Percentiles rank a stretch among this genome's conserved stretches.
These are phyloP conservation scores for Leishmania mexicana DNA, from an alignment of 208 protist genomes.

Conservation along the genomic window DNA sequence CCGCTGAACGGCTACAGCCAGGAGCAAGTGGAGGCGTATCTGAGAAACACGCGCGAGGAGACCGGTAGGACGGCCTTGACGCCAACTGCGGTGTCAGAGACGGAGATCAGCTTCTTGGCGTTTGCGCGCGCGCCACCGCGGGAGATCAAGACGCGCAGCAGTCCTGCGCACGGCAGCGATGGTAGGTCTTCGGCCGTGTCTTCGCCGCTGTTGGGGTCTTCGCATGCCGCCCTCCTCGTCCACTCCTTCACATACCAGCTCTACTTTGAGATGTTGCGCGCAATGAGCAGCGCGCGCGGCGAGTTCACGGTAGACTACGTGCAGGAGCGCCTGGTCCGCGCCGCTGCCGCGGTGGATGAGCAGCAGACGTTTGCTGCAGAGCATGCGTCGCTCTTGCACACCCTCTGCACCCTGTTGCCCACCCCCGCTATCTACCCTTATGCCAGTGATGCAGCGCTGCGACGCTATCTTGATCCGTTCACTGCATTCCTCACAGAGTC, in stretches of 20 bases:
- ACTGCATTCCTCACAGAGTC: slow-evolving; percentile 50
- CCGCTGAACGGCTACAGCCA: slow-evolving; percentile 44
- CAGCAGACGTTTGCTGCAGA: slow-evolving; percentile 43
- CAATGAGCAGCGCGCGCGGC: slow-evolving; percentile 61
- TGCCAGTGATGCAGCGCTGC: slow-evolving; percentile 64
- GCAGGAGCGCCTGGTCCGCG: slow-evolving; percentile 41
- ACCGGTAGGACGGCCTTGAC: not conserved
- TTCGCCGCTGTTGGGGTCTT: slow-evolving; percentile 1
- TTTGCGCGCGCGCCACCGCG: slow-evolving; percentile 25
- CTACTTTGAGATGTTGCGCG: slow-evolving; percentile 58
- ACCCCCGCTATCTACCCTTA: slow-evolving; percentile 81
- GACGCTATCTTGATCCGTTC: slow-evolving; percentile 51
- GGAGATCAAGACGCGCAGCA: not conserved
- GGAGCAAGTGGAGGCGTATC: slow-evolving; percentile 37
- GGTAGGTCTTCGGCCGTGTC: not conserved
- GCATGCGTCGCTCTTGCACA: slow-evolving; percentile 79
- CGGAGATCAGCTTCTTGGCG: not conserved
- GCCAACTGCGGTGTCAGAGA: not conserved
- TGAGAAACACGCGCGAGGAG: slow-evolving; percentile 4
- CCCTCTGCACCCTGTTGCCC: slow-evolving; percentile 53
- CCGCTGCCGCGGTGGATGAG: slow-evolving; percentile 23
- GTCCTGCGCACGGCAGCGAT: not conserved
- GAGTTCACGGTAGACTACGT: slow-evolving; percentile 57
- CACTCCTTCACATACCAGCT: slow-evolving; percentile 77
- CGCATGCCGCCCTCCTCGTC: slow-evolving; percentile 11